phyloP scores from a whole-genome alignment of 2,329 filamentous ascomycete species.

The Chaetomiaceae sp. region DNA sequence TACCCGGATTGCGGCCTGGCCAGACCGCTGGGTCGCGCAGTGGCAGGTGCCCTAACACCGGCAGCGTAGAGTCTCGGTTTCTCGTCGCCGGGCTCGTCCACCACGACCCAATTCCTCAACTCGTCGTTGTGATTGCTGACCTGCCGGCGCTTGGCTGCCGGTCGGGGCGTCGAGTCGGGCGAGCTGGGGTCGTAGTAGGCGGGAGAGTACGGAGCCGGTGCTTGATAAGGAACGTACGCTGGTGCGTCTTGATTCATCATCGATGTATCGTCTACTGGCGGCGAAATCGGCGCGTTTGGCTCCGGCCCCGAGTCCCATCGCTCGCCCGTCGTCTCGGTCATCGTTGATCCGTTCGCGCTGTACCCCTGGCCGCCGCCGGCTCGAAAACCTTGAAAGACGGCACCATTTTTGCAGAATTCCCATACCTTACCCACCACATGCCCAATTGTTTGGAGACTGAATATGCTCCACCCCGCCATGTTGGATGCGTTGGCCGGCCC shows the following conservation, averaged over 20 bases:
- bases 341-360: constrained; percentile 38
- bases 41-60: constrained; percentile 15
- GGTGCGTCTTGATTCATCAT: not conserved
- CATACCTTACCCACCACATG: constrained; percentile 71
- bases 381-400: constrained; percentile 72
- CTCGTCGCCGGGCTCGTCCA: constrained; percentile 37
- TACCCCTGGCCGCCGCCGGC: constrained; percentile 77
- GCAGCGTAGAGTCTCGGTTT: constrained; percentile 23
- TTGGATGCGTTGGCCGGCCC: constrained; percentile 23
- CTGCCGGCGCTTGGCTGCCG: constrained; percentile 49
- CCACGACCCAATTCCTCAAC: constrained; percentile 66
- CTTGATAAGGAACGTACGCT: constrained; percentile 24
- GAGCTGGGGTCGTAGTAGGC: constrained; percentile 28
- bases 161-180: constrained; percentile 38
- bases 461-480: constrained; percentile 43
- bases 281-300: constrained; percentile 26
- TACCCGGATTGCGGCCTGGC: constrained; percentile 13
- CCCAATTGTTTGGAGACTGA: constrained; percentile 57
- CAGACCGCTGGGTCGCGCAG: constrained; percentile 14
- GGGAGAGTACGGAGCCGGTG: constrained; percentile 28
- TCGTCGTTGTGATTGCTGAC: constrained; percentile 48
- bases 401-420: constrained; percentile 69
- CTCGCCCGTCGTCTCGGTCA: constrained; percentile 22
- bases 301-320: constrained; percentile 28
- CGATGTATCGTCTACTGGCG: constrained; percentile 16